Evolutionary conservation across 2,329 filamentous ascomycete genomes (phyloP).

Genomic region (Pyrenophora seminiperda): DNA sequence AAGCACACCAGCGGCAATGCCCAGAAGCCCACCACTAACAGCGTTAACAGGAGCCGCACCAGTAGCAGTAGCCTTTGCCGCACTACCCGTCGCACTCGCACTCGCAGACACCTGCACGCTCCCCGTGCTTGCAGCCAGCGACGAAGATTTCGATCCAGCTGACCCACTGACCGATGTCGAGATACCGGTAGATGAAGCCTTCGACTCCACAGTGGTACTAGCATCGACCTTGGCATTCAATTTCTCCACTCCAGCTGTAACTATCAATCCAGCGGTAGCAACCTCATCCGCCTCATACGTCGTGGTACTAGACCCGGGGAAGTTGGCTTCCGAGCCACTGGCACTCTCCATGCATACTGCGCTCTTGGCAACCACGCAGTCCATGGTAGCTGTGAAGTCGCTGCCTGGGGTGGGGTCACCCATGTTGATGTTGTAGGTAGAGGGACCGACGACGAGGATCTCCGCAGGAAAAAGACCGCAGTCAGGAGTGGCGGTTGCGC

Average conservation of each 20-base stretch:
- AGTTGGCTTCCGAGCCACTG: constrained; percentile 32
- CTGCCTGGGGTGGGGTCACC: constrained; percentile 15
- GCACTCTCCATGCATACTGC: constrained; percentile 31
- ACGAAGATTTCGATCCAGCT: constrained; percentile 2
- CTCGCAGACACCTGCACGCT: neutral
- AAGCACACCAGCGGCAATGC: constrained; percentile 17
- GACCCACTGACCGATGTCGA: neutral
- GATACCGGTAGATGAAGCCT: constrained; percentile 10
- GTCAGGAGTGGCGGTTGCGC: constrained; percentile 2
- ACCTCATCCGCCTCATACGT: constrained; percentile 19
- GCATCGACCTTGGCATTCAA: constrained; percentile 11
- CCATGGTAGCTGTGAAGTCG: constrained; percentile 28
- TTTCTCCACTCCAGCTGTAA: constrained; percentile 26
- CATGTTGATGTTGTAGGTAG: constrained; percentile 27
- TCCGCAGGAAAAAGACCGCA: constrained; percentile 32
- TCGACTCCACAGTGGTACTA: constrained; percentile 2
- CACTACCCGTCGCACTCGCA: neutral
- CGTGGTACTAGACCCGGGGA: constrained; percentile 27
- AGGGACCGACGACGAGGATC: constrained; percentile 25
- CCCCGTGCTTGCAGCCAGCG: neutral
- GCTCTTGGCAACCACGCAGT: constrained; percentile 21
- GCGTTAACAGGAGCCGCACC: constrained; percentile 1
- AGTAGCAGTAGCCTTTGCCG: constrained; percentile 6
- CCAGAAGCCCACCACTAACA: constrained; percentile 14
- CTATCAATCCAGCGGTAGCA: constrained; percentile 6